A percentile compares a stretch with the other conserved stretches of the same genome.
These are phyloP conservation scores for Pneumocystis wakefieldiae DNA, from an alignment of 1,139 yeast species.

Conservation along the genomic window DNA sequence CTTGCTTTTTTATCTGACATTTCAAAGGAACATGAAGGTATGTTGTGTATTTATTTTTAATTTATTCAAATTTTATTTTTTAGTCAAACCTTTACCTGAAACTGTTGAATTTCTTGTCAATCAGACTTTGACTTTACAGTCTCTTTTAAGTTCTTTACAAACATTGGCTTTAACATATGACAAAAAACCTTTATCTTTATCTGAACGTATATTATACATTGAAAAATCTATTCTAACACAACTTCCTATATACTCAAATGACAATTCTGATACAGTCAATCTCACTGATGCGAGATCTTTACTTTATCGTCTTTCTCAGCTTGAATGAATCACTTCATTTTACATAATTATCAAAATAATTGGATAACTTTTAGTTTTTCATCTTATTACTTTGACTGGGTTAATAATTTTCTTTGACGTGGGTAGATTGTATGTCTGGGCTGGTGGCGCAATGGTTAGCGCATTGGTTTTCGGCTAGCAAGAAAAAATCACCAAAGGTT, in stretches of 20 bases:
- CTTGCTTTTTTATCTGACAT: constrained; percentile 7
- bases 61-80: background rate
- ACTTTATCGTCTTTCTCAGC: background rate
- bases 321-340: background rate
- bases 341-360: background rate
- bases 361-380: background rate
- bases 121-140: constrained; percentile 7
- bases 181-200: background rate
- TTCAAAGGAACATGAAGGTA: constrained; percentile 4
- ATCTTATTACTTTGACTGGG: background rate
- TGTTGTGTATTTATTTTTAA: background rate
- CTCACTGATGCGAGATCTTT: background rate
- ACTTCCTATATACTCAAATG: background rate
- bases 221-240: background rate
- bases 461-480: background rate
- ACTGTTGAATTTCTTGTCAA: constrained; percentile 9
- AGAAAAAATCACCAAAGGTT: background rate
- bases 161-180: background rate
- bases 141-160: constrained; percentile 2
- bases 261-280: background rate
- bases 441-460: constrained; percentile 1
- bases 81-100: constrained; percentile 9
- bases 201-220: background rate
- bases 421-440: background rate
- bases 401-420: background rate